A percentile compares a stretch with the other conserved stretches of the same genome.
phyloP scores from a whole-genome alignment of 495 filamentous ascomycete genomes.

The Pyronema omphalodes region DNA sequence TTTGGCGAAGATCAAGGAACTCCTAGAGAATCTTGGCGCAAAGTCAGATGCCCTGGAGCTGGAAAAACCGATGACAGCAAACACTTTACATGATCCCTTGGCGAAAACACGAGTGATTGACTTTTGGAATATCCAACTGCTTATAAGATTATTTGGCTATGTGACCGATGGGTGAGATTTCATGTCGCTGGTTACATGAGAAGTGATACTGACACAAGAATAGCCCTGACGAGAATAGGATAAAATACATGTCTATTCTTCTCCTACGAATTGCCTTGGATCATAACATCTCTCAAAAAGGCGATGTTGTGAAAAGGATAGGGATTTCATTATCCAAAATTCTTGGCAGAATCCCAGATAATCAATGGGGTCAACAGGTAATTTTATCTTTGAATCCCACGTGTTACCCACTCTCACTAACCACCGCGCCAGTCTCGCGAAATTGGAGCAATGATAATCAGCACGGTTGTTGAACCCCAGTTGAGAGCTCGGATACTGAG shows the following conservation, averaged over 20 bases:
- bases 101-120: background rate
- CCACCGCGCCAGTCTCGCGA: slow-evolving; percentile 31
- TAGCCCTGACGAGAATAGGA: background rate
- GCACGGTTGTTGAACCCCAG: slow-evolving; percentile 31
- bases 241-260: slow-evolving; percentile 12
- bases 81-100: background rate
- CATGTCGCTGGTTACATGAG: background rate
- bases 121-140: background rate
- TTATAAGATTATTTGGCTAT: background rate
- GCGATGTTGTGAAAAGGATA: slow-evolving; percentile 27
- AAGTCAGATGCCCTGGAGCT: slow-evolving; percentile 16
- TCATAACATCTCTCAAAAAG: slow-evolving; percentile 30
- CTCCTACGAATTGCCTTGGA: slow-evolving; percentile 46
- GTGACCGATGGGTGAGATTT: background rate
- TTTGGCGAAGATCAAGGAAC: background rate
- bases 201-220: too few relatives aligned
- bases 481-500: slow-evolving; percentile 43
- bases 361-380: slow-evolving; percentile 18
- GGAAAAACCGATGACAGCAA: background rate
- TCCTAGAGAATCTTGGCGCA: slow-evolving; percentile 19
- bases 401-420: slow-evolving; percentile 17
- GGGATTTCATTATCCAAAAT: slow-evolving; percentile 31
- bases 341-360: slow-evolving; percentile 26
- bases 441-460: slow-evolving; percentile 35
- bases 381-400: background rate